Conservation (phyloP, 2,329 filamentous ascomycete genomes). For the Fusarium nematophilum region DNA sequence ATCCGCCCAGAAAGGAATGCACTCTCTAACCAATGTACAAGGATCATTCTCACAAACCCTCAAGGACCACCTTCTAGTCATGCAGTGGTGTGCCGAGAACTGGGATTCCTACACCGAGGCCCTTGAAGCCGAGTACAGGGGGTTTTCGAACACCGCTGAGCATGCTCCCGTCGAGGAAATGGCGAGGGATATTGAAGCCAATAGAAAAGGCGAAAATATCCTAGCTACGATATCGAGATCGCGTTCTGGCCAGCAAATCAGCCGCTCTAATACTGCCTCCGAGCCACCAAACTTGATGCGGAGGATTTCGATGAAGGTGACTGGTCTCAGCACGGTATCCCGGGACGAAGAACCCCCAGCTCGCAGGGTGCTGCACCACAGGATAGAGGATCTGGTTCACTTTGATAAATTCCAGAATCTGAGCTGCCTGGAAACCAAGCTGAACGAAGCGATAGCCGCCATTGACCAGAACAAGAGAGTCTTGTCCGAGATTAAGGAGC, state of each 20-base stretch:
- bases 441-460: background rate
- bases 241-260: background rate
- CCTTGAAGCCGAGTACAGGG: background rate
- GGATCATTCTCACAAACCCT: background rate
- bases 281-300: background rate
- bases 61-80: constrained; percentile 2
- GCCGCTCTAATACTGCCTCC: background rate
- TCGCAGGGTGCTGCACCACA: background rate
- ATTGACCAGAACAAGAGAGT: constrained; percentile 5
- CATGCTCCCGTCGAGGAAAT: background rate
- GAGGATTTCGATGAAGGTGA: background rate
- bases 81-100: constrained; percentile 14
- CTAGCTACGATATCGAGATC: fast-evolving
- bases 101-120: constrained; percentile 3
- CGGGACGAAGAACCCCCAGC: background rate
- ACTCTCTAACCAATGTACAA: background rate
- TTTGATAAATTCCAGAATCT: constrained; percentile 2
- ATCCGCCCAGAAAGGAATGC: background rate
- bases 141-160: background rate
- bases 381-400: background rate
- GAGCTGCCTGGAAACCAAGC: background rate
- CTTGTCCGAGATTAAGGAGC: background rate
- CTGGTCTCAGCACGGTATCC: background rate
- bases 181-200: background rate
- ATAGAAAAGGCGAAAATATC: background rate